phyloP scores from a whole-genome alignment of 164 flowering plant species.

The Sedum album region DNA sequence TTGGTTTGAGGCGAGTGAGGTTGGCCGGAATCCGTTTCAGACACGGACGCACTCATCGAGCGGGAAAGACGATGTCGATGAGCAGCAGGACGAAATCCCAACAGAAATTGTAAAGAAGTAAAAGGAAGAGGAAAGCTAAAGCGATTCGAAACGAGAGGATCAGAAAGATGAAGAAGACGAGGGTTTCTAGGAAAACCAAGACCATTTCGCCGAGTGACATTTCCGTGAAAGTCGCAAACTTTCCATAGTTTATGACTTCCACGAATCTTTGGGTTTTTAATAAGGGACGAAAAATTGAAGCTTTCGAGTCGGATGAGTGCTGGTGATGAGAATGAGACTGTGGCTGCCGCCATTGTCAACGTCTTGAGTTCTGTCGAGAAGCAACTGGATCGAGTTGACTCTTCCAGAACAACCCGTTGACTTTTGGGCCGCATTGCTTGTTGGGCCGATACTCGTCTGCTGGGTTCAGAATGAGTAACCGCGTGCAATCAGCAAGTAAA shows the following conservation, averaged over 20 bases:
- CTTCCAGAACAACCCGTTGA: neutral
- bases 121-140: conserved; percentile 8
- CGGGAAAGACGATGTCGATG: neutral
- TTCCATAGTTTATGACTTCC: neutral
- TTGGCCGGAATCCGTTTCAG: conserved; percentile 2
- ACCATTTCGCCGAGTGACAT: neutral
- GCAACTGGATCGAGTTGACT: neutral
- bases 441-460: neutral
- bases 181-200: neutral
- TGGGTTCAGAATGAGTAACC: too few species aligned
- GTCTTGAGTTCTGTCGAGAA: neutral
- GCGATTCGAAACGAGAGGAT: conserved; percentile 10
- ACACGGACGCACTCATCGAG: neutral
- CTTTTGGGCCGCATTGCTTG: neutral
- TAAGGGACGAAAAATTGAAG: neutral
- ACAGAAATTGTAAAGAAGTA: conserved; percentile 6
- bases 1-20: conserved; percentile 3
- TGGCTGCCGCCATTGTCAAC: conserved; percentile 8
- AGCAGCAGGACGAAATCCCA: conserved; percentile 10
- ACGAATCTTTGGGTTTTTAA: neutral
- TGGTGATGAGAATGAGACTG: neutral
- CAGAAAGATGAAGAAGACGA: conserved; percentile 1
- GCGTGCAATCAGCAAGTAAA: too few species aligned
- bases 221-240: neutral
- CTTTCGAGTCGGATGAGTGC: neutral